A percentile compares a stretch with the other conserved stretches of the same genome.
Conservation (phyloP, 164 flowering plant genomes). For the Dillenia suffruticosa region DNA sequence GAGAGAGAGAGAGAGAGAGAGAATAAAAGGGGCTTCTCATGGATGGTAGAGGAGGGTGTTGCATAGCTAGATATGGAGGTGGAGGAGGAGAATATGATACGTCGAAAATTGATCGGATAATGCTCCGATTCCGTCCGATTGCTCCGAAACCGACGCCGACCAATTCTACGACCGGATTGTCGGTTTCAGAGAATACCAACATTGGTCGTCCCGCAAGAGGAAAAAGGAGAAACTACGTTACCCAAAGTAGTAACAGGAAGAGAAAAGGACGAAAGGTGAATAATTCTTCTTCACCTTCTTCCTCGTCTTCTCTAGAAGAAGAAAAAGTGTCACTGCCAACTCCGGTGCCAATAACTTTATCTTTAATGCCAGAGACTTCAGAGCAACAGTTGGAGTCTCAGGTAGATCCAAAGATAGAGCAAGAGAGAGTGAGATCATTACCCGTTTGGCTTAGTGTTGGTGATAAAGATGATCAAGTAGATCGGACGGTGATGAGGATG, state of each 20-base stretch:
- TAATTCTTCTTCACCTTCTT: not conserved
- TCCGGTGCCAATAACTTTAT: slow-evolving; percentile 40
- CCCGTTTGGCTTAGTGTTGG: slow-evolving; percentile 38
- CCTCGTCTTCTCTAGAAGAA: slow-evolving; percentile 14
- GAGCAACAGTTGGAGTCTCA: slow-evolving; percentile 25
- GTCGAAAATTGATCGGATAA: slow-evolving; percentile 51
- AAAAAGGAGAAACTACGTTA: slow-evolving; percentile 35
- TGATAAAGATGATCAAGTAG: not conserved
- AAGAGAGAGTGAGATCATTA: not conserved
- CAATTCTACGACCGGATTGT: slow-evolving; percentile 24
- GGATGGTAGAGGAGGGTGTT: slow-evolving; percentile 76
- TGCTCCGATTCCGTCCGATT: slow-evolving; percentile 79
- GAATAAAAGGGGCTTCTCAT: slow-evolving; percentile 13
- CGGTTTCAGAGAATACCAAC: slow-evolving; percentile 22
- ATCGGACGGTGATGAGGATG: slow-evolving; percentile 18
- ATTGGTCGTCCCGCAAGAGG: slow-evolving; percentile 14
- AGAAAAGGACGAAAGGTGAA: slow-evolving; percentile 15
- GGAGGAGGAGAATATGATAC: slow-evolving; percentile 30
- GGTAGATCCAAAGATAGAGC: too few species aligned
- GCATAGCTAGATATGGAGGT: slow-evolving; percentile 53
- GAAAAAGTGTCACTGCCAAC: not conserved
- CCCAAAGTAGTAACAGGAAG: slow-evolving; percentile 4
- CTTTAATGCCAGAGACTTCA: slow-evolving; percentile 62
- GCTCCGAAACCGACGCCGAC: slow-evolving; percentile 67
- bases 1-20: slow-evolving; percentile 1